phyloP scores from a whole-genome alignment of 805 yeast genomes.

The Saccharomycopsis fibuligera region DNA sequence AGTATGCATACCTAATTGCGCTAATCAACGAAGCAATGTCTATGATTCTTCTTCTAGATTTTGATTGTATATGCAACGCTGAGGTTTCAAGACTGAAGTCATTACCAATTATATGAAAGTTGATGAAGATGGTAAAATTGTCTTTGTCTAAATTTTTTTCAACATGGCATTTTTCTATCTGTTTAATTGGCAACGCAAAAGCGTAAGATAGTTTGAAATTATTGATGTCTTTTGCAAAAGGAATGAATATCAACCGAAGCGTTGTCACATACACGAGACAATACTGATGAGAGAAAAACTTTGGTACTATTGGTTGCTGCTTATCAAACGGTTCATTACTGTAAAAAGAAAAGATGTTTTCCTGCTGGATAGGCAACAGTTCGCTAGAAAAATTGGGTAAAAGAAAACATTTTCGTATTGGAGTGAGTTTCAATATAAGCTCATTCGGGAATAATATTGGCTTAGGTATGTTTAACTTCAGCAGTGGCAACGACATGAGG shows the following conservation, averaged over 20 bases:
- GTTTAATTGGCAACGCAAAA: conserved; percentile 15
- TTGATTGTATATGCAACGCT: conserved; percentile 12
- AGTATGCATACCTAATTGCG: conserved; percentile 18
- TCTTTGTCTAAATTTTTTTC: conserved; percentile 5
- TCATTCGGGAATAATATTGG: conserved; percentile 21
- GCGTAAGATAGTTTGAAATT: conserved; percentile 10
- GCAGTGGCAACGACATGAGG: neutral
- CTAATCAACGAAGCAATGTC: conserved; percentile 19
- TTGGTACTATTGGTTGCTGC: too few relatives aligned
- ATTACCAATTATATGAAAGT: neutral
- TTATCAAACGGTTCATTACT: neutral
- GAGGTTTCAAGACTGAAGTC: neutral
- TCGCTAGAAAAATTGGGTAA: conserved; percentile 1
- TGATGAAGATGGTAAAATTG: conserved; percentile 2
- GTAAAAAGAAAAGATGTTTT: conserved; percentile 9
- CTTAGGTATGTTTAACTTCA: conserved; percentile 14
- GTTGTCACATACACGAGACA: conserved; percentile 21
- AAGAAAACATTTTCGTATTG: conserved; percentile 13
- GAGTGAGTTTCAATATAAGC: conserved; percentile 20
- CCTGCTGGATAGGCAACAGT: conserved; percentile 1
- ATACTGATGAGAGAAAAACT: conserved; percentile 10
- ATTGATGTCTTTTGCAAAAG: conserved; percentile 10
- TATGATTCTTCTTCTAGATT: conserved; percentile 10
- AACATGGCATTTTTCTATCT: conserved; percentile 17
- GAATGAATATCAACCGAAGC: conserved; percentile 16